Evolutionary conservation across 257 asterid genomes (phyloP).

Genomic region (Solanum habrochaites): DNA sequence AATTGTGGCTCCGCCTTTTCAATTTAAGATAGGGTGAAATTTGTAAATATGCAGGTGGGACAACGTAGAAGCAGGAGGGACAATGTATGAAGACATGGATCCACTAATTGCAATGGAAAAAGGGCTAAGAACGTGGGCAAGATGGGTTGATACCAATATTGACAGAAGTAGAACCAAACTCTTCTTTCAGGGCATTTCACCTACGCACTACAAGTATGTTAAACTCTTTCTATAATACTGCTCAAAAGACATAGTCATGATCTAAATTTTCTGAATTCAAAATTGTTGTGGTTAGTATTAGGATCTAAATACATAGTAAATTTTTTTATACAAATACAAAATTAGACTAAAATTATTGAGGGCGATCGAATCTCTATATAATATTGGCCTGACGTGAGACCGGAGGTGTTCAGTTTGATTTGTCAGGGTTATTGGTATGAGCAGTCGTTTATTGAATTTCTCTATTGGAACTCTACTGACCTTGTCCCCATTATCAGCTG

Average conservation of each 20-base stretch:
- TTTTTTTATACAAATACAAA: no score
- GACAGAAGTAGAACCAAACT: constrained; percentile 47
- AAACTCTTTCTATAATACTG: background rate
- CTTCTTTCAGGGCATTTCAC: constrained; percentile 86
- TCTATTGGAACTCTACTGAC: background rate
- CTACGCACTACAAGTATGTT: constrained; percentile 80
- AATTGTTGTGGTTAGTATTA: no score
- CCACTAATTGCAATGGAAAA: constrained; percentile 52
- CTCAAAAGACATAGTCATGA: no score
- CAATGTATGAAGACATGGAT: constrained; percentile 64
- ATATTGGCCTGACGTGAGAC: background rate
- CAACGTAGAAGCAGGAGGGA: constrained; percentile 68
- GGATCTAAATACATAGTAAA: no score
- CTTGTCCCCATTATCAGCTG: background rate
- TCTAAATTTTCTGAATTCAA: no score
- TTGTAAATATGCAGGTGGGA: constrained; percentile 62
- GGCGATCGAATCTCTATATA: no score
- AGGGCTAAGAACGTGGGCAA: constrained; percentile 85
- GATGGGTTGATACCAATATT: constrained; percentile 66
- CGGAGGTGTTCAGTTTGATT: background rate
- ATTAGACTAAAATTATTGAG: no score
- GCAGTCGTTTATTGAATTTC: background rate
- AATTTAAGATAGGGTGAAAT: background rate
- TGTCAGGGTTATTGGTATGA: background rate
- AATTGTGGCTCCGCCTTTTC: background rate